Conservation (phyloP, 2,329 filamentous ascomycete species). For the Pseudogymnoascus sp. region DNA sequence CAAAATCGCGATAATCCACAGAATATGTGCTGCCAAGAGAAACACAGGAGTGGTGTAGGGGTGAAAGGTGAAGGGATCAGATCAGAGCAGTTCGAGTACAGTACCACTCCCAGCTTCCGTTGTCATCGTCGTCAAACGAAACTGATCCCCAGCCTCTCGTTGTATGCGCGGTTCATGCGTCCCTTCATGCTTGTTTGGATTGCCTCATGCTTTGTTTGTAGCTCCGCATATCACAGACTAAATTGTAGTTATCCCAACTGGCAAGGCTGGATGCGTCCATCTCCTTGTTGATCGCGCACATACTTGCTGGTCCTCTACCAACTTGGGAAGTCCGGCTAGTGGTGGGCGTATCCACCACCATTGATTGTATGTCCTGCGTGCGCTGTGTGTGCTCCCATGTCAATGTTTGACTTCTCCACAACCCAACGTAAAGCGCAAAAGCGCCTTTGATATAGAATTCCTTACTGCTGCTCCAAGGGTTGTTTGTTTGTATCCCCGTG, state of each 20-base stretch:
- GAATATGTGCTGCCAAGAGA: not conserved
- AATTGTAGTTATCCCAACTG: not conserved
- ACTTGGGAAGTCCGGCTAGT: not conserved
- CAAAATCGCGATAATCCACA: not conserved
- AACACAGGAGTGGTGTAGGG: not conserved
- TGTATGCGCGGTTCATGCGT: not conserved
- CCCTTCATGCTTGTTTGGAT: not conserved
- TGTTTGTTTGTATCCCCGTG: no score
- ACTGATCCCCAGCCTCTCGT: not conserved
- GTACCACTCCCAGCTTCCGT: not conserved
- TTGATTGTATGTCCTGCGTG: not conserved
- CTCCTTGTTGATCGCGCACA: conserved; percentile 5
- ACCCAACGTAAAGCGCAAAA: not conserved
- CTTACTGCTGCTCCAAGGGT: no score
- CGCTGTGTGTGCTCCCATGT: not conserved
- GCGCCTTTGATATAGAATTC: not conserved
- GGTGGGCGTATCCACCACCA: not conserved
- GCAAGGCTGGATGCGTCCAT: conserved; percentile 7
- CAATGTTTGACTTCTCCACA: not conserved
- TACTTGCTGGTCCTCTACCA: not conserved
- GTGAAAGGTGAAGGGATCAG: not conserved
- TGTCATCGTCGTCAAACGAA: not conserved
- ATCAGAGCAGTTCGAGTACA: not conserved
- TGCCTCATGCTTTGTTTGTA: not conserved
- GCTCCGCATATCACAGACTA: not conserved